Conservation (phyloP, 2,329 filamentous ascomycete genomes). For the Colletotrichum theobromicola region DNA sequence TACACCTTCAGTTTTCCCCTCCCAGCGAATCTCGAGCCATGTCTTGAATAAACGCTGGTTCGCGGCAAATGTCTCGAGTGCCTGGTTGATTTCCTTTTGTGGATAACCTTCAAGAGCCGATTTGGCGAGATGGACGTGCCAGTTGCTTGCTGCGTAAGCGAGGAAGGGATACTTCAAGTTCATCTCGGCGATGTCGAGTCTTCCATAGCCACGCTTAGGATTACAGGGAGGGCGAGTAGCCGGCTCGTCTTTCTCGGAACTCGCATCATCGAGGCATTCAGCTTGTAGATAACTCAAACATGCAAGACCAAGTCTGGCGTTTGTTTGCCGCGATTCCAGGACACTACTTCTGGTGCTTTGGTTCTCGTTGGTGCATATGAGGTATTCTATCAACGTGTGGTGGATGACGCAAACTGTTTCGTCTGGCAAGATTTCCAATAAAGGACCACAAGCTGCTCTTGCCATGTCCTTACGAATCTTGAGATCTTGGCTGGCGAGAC, state of each 20-base stretch:
- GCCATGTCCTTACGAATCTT: background rate
- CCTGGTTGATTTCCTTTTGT: background rate
- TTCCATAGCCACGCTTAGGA: background rate
- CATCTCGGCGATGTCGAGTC: background rate
- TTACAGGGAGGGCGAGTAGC: background rate
- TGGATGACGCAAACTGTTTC: background rate
- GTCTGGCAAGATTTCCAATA: background rate
- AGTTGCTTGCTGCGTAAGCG: slow-evolving; percentile 33
- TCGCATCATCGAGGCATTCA: slow-evolving; percentile 13
- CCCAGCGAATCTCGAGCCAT: background rate
- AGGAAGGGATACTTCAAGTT: slow-evolving; percentile 30
- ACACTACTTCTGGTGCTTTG: too few relatives aligned
- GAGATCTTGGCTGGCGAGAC: background rate
- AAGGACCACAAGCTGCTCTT: background rate
- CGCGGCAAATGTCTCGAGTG: background rate
- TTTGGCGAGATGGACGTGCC: slow-evolving; percentile 30
- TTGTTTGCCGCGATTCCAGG: too few relatives aligned
- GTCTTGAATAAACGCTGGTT: background rate
- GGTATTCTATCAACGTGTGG: background rate
- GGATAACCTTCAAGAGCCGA: slow-evolving; percentile 24
- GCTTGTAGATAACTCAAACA: slow-evolving; percentile 24
- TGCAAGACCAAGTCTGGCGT: background rate
- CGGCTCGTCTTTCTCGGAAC: background rate
- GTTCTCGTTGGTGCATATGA: background rate
- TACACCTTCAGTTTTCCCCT: background rate